Conservation (phyloP, 306 rosid genomes). For the Rosa persica region DNA sequence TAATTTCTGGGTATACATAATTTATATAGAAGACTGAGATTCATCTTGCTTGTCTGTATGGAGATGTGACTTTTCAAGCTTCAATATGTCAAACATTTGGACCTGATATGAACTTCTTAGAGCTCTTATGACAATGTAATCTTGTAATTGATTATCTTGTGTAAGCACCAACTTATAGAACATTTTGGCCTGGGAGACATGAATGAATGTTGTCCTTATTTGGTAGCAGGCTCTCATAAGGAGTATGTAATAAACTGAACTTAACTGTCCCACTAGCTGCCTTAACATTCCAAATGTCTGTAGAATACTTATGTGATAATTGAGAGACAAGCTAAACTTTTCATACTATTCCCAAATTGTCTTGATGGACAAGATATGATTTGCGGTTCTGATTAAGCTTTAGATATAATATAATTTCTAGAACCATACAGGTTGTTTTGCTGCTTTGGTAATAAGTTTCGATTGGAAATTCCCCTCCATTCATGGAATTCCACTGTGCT, state of each 20-base stretch:
- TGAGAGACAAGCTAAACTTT: not conserved
- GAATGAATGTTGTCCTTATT: not conserved
- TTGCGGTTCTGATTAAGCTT: not conserved
- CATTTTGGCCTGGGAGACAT: not conserved
- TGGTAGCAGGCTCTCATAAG: not conserved
- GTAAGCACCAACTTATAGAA: not conserved
- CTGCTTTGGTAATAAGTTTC: constrained; percentile 9
- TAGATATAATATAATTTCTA: not conserved
- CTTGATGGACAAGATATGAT: not conserved
- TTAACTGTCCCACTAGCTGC: not conserved
- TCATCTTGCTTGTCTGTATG: not conserved
- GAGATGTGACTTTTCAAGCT: not conserved
- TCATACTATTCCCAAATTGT: not conserved
- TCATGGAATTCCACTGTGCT: constrained; percentile 21
- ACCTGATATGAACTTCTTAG: not conserved
- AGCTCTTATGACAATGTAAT: not conserved
- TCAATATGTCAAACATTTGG: not conserved
- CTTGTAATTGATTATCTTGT: not conserved
- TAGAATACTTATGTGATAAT: no score
- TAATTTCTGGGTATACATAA: not conserved
- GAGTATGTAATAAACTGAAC: not conserved
- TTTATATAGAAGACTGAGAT: not conserved
- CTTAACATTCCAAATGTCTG: not conserved
- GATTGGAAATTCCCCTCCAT: not conserved
- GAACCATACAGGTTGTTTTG: not conserved